Evolutionary conservation across 2,329 filamentous ascomycete genomes (phyloP).

Genomic region (Didymella exigua): DNA sequence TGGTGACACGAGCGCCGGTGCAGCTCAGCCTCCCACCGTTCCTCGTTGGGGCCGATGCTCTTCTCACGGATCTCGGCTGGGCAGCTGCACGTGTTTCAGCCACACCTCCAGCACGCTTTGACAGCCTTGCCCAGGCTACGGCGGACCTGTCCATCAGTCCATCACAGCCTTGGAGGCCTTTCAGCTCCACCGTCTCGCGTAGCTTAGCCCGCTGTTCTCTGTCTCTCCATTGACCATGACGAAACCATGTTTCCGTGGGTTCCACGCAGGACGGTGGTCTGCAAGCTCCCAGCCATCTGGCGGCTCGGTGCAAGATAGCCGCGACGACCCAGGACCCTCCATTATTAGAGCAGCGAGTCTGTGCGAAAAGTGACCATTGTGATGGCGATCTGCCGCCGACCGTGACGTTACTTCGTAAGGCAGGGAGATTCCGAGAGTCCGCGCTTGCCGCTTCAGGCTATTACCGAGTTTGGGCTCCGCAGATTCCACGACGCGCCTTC

Average conservation of each 20-base stretch:
- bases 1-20: conserved; percentile 2
- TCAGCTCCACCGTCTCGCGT: not conserved
- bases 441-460: conserved; percentile 1
- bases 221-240: not conserved
- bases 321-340: not conserved
- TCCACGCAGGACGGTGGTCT: not conserved
- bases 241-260: not conserved
- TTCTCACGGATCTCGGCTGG: conserved; percentile 1
- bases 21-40: conserved; percentile 15
- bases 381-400: conserved; percentile 5
- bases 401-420: conserved; percentile 16
- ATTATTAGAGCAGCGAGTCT: not conserved
- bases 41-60: conserved; percentile 5
- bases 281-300: not conserved
- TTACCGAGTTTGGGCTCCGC: conserved; percentile 9
- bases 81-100: conserved; percentile 14
- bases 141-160: not conserved
- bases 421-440: conserved; percentile 1
- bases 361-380: not conserved
- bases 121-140: conserved; percentile 3
- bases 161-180: too few relatives aligned
- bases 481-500: conserved; percentile 15
- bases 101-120: conserved; percentile 8
- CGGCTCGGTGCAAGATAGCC: not conserved
- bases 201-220: not conserved